Evolutionary conservation across 208 protist genomes (phyloP).

Genomic region (Lotmaria passim): DNA sequence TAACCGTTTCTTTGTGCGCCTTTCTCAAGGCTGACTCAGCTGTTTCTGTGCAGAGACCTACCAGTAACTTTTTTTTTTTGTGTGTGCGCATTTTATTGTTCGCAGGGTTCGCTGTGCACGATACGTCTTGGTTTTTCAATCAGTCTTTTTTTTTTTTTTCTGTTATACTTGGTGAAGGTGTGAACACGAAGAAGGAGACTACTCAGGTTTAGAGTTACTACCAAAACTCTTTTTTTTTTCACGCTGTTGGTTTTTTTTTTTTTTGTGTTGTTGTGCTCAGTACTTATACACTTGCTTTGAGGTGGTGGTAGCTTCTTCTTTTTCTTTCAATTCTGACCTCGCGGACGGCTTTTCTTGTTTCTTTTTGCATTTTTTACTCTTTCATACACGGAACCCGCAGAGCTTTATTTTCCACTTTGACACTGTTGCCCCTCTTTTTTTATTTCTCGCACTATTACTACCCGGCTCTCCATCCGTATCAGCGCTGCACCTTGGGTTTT

Average conservation of each 20-base stretch:
- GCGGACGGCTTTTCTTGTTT: slow-evolving; percentile 3
- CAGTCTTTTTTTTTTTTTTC: slow-evolving; percentile 6
- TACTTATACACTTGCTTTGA: background rate
- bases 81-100: background rate
- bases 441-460: no score
- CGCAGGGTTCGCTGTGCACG: no score
- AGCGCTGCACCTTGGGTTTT: no score
- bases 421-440: no score
- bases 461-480: no score
- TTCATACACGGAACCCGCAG: no score
- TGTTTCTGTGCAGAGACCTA: background rate
- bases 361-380: slow-evolving; percentile 1
- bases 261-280: background rate
- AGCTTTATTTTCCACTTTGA: no score
- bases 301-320: background rate
- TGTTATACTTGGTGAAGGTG: background rate
- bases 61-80: background rate
- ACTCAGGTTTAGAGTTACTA: background rate
- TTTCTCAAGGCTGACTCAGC: slow-evolving; percentile 9
- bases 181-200: background rate
- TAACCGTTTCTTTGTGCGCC: slow-evolving; percentile 7
- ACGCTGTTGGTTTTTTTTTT: no score
- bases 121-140: background rate
- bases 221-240: background rate
- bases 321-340: background rate